These are phyloP conservation scores for Thelephora ganbajun DNA, from an alignment of 768 basidiomycete species.

Conservation along the genomic window DNA sequence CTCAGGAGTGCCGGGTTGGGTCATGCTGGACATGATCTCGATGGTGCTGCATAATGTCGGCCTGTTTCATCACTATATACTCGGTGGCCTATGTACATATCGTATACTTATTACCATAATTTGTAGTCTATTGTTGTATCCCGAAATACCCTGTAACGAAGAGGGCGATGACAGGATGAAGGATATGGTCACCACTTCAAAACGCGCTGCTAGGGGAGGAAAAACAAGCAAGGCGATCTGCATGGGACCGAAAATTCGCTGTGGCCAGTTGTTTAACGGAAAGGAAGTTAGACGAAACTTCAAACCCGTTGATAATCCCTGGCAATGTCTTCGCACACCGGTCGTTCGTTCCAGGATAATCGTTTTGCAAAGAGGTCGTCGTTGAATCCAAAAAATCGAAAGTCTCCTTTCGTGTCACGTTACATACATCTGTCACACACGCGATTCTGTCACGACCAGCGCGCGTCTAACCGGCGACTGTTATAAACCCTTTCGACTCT, in stretches of 20 bases:
- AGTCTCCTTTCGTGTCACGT: not conserved
- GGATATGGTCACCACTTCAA: not conserved
- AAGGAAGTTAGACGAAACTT: not conserved
- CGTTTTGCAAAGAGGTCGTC: not conserved
- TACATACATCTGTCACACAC: not conserved
- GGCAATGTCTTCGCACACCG: not conserved
- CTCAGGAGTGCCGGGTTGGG: slow-evolving; percentile 39
- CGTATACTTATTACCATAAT: too few species aligned
- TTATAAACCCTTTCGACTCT: not conserved
- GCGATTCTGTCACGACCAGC: not conserved
- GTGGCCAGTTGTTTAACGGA: not conserved
- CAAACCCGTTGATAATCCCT: not conserved
- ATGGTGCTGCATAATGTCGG: slow-evolving; percentile 21
- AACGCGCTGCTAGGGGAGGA: not conserved
- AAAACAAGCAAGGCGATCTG: not conserved
- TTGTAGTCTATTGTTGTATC: too few species aligned
- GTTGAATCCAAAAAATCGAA: not conserved
- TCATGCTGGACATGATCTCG: slow-evolving; percentile 25
- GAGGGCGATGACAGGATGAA: too few species aligned
- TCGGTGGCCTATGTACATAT: too few species aligned
- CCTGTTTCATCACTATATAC: not conserved
- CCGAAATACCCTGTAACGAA: too few species aligned
- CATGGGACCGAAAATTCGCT: not conserved
- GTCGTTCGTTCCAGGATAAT: not conserved
- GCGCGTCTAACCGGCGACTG: not conserved